A percentile compares a stretch with the other conserved stretches of the same genome.
phyloP scores from a whole-genome alignment of 2,329 filamentous ascomycete species.

The Penicillium sp. region DNA sequence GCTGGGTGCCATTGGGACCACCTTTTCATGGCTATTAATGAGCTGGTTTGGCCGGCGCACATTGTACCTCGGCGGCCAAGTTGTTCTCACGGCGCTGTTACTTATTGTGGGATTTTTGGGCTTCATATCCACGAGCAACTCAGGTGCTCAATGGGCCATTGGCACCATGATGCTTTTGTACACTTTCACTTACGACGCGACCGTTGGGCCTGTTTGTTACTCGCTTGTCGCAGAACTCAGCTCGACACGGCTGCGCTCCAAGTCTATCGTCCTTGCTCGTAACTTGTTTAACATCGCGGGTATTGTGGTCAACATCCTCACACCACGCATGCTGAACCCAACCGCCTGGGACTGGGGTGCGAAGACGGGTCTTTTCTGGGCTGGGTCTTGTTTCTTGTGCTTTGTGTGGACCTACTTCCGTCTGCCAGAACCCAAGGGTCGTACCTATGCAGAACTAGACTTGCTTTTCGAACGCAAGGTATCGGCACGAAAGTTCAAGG shows the following conservation, averaged over 20 bases:
- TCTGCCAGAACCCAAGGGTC: constrained; percentile 27
- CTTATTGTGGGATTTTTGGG: constrained; percentile 10
- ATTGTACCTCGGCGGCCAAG: constrained; percentile 31
- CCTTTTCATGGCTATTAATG: constrained; percentile 47
- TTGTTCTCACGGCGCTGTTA: constrained; percentile 22
- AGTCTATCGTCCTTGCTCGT: constrained; percentile 42
- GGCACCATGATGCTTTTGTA: constrained; percentile 53
- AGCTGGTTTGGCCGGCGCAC: constrained; percentile 36
- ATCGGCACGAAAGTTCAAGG: constrained; percentile 26
- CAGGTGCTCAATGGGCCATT: constrained; percentile 29
- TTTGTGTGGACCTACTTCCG: not conserved
- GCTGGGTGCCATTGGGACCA: constrained; percentile 46
- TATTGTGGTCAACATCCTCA: constrained; percentile 37
- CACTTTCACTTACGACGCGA: constrained; percentile 62
- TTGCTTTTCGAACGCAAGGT: constrained; percentile 36
- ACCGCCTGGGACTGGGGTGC: constrained; percentile 23
- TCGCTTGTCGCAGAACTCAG: constrained; percentile 41
- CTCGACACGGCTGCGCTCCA: constrained; percentile 39
- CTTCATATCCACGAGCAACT: not conserved
- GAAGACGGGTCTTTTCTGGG: constrained; percentile 27
- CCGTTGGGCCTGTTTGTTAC: constrained; percentile 27
- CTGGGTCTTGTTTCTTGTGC: constrained; percentile 12
- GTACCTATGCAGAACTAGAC: constrained; percentile 37
- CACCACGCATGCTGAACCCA: constrained; percentile 39
- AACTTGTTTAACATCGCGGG: constrained; percentile 36